Percentiles rank a stretch among this genome's conserved stretches.
Evolutionary conservation across 768 basidiomycete genomes (phyloP).

Genomic region (Pleurotus salmoneostramineus): DNA sequence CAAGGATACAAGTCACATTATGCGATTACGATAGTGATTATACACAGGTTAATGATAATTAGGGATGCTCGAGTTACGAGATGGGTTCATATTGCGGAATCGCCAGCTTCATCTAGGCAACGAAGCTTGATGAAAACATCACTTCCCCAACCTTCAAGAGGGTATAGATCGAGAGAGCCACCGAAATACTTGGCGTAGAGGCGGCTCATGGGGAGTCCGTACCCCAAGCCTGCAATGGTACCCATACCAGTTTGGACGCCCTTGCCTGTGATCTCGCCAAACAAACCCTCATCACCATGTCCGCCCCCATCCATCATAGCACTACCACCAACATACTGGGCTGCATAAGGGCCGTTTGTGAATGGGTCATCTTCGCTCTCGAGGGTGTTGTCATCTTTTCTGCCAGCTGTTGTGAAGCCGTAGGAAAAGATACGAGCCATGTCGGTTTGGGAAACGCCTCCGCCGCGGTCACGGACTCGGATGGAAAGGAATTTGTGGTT

Average conservation of each 20-base stretch:
- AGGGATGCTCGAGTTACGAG: neutral
- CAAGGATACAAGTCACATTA: neutral
- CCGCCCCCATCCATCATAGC: constrained; percentile 50
- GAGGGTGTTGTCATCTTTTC: constrained; percentile 21
- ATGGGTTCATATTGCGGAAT: constrained; percentile 30
- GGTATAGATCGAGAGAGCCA: constrained; percentile 76
- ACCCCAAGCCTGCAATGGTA: constrained; percentile 88
- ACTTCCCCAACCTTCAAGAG: constrained; percentile 80
- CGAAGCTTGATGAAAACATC: constrained; percentile 49
- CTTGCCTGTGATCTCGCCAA: constrained; percentile 74
- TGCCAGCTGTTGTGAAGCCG: constrained; percentile 83
- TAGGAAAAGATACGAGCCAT: constrained; percentile 85
- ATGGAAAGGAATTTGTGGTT: constrained; percentile 60
- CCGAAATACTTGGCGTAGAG: constrained; percentile 82
- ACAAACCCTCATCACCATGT: constrained; percentile 50
- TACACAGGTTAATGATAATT: neutral
- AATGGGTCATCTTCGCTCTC: constrained; percentile 32
- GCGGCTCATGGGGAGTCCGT: constrained; percentile 80
- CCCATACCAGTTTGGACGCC: constrained; percentile 79
- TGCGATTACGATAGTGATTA: neutral
- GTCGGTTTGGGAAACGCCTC: constrained; percentile 73
- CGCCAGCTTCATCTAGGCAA: constrained; percentile 46
- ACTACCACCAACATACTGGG: constrained; percentile 71
- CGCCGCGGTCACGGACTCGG: constrained; percentile 82
- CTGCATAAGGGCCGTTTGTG: constrained; percentile 72